Percentiles rank a stretch among this genome's conserved stretches.
These are phyloP conservation scores for Mycena capillaripes DNA, from an alignment of 768 basidiomycete genomes.

Conservation along the genomic window DNA sequence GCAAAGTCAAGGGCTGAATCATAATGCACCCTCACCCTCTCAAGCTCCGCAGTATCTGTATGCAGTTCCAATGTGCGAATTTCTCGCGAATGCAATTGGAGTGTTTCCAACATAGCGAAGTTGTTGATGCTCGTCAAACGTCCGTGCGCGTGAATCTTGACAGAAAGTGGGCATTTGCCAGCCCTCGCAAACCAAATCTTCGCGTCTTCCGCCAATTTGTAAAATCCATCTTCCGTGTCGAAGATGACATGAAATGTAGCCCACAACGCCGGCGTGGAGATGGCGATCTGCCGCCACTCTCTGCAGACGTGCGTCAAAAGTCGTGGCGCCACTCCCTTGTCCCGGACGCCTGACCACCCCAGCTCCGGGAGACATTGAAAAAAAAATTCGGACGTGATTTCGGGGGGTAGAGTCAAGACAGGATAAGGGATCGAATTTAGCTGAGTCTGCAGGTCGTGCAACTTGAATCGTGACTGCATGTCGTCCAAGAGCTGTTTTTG, in stretches of 20 bases:
- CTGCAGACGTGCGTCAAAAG: conserved; percentile 4
- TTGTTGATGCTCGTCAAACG: background rate
- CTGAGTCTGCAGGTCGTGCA: too few relatives aligned
- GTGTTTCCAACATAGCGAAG: background rate
- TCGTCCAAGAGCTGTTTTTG: too few relatives aligned
- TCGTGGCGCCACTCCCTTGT: background rate
- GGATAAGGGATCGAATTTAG: too few relatives aligned
- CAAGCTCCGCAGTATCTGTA: too few relatives aligned
- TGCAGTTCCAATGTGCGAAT: background rate
- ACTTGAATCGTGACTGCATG: too few relatives aligned
- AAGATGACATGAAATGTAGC: background rate
- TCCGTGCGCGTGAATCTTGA: background rate
- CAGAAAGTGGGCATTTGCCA: background rate
- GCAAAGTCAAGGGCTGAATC: too few relatives aligned
- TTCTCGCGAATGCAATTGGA: background rate
- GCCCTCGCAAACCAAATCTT: background rate
- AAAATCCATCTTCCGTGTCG: too few relatives aligned
- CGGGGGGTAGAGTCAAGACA: background rate
- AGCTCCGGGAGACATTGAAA: background rate
- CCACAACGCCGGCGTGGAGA: conserved; percentile 19
- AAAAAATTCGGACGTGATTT: conserved; percentile 25
- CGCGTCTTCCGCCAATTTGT: background rate
- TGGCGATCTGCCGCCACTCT: conserved; percentile 6
- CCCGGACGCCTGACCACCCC: background rate
- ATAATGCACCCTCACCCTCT: too few relatives aligned